phyloP scores from a whole-genome alignment of 2,329 filamentous ascomycete species.

The Ophiocordyceps camponoti-leonardi region DNA sequence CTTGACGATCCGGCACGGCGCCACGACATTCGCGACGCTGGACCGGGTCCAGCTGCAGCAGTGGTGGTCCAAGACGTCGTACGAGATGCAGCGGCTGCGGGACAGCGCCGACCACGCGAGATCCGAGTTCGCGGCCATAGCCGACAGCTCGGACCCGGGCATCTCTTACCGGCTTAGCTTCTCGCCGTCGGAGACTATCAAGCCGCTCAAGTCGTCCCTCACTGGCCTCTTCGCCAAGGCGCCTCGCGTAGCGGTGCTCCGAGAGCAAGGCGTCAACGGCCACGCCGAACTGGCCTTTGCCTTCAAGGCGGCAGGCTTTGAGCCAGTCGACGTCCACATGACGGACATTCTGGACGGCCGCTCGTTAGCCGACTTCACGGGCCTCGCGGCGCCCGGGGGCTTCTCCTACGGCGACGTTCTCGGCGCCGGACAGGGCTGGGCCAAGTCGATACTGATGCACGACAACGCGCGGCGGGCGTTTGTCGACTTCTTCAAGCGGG shows the following conservation, averaged over 20 bases:
- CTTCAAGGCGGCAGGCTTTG: slow-evolving; percentile 81
- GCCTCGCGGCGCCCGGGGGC: slow-evolving; percentile 85
- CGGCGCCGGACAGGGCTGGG: slow-evolving; percentile 93
- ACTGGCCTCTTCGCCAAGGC: slow-evolving; percentile 34
- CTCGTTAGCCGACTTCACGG: slow-evolving; percentile 67
- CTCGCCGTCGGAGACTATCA: slow-evolving; percentile 58
- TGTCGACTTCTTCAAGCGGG: slow-evolving; percentile 66
- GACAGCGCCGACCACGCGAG: slow-evolving; percentile 83
- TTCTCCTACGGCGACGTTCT: slow-evolving; percentile 83
- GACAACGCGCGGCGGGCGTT: slow-evolving; percentile 61
- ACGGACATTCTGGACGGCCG: slow-evolving; percentile 71
- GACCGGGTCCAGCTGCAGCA: slow-evolving; percentile 62
- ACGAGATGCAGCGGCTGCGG: slow-evolving; percentile 76
- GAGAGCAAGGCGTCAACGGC: slow-evolving; percentile 91
- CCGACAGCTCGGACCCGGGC: slow-evolving; percentile 63
- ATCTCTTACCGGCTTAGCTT: slow-evolving; percentile 72
- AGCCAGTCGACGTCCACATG: slow-evolving; percentile 91
- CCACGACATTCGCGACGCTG: slow-evolving; percentile 49
- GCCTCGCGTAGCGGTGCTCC: slow-evolving; percentile 75
- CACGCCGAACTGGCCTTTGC: slow-evolving; percentile 97
- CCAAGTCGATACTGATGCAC: slow-evolving; percentile 81
- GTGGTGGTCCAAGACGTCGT: slow-evolving; percentile 76
- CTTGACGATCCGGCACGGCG: slow-evolving; percentile 57
- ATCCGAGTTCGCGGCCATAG: slow-evolving; percentile 59
- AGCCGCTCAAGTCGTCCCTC: slow-evolving; percentile 37